A percentile compares a stretch with the other conserved stretches of the same genome.
Conservation (phyloP, 2,329 filamentous ascomycete species). For the Westerdykella sp. region DNA sequence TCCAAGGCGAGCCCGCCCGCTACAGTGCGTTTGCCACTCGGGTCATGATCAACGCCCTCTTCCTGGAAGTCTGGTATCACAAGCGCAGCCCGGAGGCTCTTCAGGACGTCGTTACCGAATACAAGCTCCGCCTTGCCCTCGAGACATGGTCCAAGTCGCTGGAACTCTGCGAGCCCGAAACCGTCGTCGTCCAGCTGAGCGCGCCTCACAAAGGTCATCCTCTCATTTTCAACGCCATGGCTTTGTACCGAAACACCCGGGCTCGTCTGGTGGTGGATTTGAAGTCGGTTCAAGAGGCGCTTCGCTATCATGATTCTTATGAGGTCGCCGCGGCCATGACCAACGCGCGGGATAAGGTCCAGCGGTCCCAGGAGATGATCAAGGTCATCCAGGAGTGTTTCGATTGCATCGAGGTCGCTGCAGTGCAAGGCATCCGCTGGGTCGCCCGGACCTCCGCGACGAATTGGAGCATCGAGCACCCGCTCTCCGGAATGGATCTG, state of each 20-base stretch:
- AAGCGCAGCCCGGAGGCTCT: constrained; percentile 96
- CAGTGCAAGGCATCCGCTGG: constrained; percentile 91
- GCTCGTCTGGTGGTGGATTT: constrained; percentile 90
- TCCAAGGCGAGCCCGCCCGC: constrained; percentile 81
- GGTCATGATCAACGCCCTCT: constrained; percentile 97
- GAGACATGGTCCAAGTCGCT: constrained; percentile 99
- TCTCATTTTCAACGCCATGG: constrained; percentile 96
- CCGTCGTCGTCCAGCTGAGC: constrained; percentile 78
- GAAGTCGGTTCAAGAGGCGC: constrained; percentile 90
- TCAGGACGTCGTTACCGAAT: constrained; percentile 95
- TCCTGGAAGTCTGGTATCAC: constrained; percentile 98
- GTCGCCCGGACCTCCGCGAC: constrained; percentile 95
- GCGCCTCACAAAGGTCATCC: constrained; percentile 95
- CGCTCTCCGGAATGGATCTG: constrained; percentile 89
- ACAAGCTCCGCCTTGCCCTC: constrained; percentile 89
- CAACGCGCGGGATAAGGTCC: constrained; percentile 84
- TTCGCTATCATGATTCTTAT: constrained; percentile 94
- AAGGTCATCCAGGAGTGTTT: constrained; percentile 98
- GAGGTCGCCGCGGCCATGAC: constrained; percentile 97
- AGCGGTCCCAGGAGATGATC: constrained; percentile 94
- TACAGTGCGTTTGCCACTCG: constrained; percentile 97
- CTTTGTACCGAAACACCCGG: constrained; percentile 89
- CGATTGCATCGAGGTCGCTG: constrained; percentile 94
- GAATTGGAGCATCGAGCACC: constrained; percentile 98
- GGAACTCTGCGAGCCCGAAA: constrained; percentile 86